These are phyloP conservation scores for Camellia lanceoleosa DNA, from an alignment of 148 eudicot genomes.

Conservation along the genomic window DNA sequence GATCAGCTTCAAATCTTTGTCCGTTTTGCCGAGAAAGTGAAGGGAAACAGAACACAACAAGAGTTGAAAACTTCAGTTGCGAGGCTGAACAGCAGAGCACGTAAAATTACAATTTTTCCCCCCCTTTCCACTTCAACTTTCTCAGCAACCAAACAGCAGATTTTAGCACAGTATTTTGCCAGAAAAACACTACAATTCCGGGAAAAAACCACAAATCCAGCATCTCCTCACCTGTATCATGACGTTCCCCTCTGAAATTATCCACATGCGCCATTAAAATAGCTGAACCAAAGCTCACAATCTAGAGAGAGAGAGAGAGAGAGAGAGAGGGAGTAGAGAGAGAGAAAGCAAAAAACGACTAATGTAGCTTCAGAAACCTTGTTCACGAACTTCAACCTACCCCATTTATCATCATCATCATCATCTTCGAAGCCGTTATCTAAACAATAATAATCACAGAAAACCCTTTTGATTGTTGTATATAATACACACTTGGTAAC, in stretches of 20 bases:
- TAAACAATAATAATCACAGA: constrained; percentile 2
- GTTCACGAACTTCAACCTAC: constrained; percentile 26
- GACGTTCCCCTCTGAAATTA: constrained; percentile 22
- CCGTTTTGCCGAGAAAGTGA: not conserved
- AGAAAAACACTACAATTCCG: not conserved
- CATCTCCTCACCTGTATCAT: constrained; percentile 31
- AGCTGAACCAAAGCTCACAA: constrained; percentile 10
- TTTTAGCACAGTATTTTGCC: not conserved
- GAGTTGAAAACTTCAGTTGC: not conserved
- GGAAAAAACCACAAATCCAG: constrained; percentile 7
- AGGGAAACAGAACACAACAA: constrained; percentile 5
- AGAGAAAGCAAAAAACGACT: not conserved
- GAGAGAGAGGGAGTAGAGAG: not conserved
- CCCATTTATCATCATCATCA: constrained; percentile 19
- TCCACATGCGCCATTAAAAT: constrained; percentile 43
- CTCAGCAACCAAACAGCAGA: constrained; percentile 15
- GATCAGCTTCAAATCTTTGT: not conserved
- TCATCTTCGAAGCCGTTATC: constrained; percentile 31
- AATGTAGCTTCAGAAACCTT: not conserved
- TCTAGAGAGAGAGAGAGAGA: not conserved
- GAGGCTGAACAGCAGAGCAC: not conserved
- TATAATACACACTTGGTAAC: not conserved
- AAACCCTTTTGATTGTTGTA: constrained; percentile 11
- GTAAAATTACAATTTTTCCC: not conserved
- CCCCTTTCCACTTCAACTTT: not conserved